These are phyloP conservation scores for Zasmidium angulare DNA, from an alignment of 2,329 filamentous ascomycete genomes.

Conservation along the genomic window DNA sequence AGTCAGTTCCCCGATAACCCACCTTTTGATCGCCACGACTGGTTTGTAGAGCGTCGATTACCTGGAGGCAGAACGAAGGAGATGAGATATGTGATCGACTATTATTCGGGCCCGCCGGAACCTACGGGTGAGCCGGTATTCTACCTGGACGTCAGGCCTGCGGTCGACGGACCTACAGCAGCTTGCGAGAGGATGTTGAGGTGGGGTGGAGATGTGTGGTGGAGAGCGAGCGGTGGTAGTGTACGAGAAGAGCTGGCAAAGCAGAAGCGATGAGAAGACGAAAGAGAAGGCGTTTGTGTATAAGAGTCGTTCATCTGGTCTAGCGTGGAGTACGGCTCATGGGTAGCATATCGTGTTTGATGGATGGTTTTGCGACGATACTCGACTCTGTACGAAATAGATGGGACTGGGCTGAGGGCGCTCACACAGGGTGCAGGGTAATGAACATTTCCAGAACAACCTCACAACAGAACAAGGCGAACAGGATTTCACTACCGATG, in stretches of 20 bases:
- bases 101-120: conserved; percentile 66
- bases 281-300: not conserved
- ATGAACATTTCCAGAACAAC: no score
- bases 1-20: conserved; percentile 74
- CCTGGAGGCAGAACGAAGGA: conserved; percentile 68
- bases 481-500: no score
- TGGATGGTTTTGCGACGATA: not conserved
- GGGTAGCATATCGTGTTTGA: not conserved
- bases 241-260: conserved; percentile 50
- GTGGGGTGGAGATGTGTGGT: conserved; percentile 95
- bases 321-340: not conserved
- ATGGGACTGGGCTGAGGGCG: no score
- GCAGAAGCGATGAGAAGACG: conserved; percentile 20
- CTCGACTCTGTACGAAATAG: conserved; percentile 4
- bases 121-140: conserved; percentile 90
- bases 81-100: conserved; percentile 89
- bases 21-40: conserved; percentile 96
- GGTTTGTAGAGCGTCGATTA: conserved; percentile 78
- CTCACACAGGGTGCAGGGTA: no score
- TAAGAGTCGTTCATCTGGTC: not conserved
- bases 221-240: conserved; percentile 75
- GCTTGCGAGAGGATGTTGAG: conserved; percentile 79
- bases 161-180: conserved; percentile 75
- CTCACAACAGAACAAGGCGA: no score
- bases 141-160: conserved; percentile 90